Evolutionary conservation across 23 red algal species (phyloP), one percentile per base, ranked within the genome.

Genomic region (Gracilaria gracilis): DNA sequence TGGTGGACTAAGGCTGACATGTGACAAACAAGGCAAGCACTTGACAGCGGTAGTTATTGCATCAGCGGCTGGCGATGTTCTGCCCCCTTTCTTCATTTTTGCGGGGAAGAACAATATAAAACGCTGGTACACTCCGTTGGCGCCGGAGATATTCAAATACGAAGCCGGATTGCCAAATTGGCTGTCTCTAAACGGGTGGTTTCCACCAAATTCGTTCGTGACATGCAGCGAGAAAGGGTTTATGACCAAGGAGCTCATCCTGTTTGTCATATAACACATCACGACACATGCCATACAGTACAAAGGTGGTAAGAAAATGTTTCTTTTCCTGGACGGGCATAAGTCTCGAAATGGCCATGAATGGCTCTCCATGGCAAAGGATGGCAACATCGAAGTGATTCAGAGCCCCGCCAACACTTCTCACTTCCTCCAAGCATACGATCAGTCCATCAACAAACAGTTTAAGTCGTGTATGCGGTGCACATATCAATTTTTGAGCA

Each of bases 21-120:
- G 6, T n/a, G 23, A 19, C 16, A 58, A 70, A 35, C 65, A 16
- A 35, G 9, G 0, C 2, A 82, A 62, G 78, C 78, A 82, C 34
- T 37, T 82, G 0, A 82, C 50, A 21, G 23, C 50, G 12, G 24
- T 0, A 2, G 51, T 25, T 9, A 82, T 46, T 12, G 78, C 78
- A 0, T 53, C 50, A 4, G 78, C 78, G 8, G 17, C 78, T 54
- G 78, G 42, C 5, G 16, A 24, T 27, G 0, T 61, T 5, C n/a
- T 82, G 32, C 78, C 53, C 34, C 46, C 49, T 17, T 82, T 82
- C 51, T 59, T 82, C 57, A 62, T 64, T 28, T 82, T 59, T 17
- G 17, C 24, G 38, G 78, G 42, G 3, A 82, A 59, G 4, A 38
- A 61, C 24, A 27, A 61, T 31, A 82, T 82, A 5, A 40, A 34